Percentiles rank a stretch among this genome's conserved stretches.
Evolutionary conservation across 352 stramenopile species (phyloP).

Genomic region (Pythium rhizo-oryzae): DNA sequence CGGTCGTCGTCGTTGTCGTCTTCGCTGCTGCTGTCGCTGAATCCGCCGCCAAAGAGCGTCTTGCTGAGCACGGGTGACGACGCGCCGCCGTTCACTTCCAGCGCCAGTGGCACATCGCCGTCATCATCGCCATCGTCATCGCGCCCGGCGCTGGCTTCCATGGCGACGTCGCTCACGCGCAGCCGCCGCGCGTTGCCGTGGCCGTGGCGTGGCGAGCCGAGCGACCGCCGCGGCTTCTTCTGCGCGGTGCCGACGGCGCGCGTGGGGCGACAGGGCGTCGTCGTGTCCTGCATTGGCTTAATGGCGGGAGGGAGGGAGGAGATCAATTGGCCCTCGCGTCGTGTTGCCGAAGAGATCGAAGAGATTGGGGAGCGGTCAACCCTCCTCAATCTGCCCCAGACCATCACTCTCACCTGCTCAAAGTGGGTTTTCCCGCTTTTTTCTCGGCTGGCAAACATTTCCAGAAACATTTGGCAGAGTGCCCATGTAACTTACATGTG

Average conservation of each 20-base stretch:
- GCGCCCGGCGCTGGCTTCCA: conserved; percentile 1
- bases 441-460: not conserved
- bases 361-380: not conserved
- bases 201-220: not conserved
- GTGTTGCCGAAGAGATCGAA: not conserved
- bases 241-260: conserved; percentile 8
- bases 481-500: not conserved
- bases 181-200: conserved; percentile 14
- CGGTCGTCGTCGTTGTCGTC: conserved; percentile 17
- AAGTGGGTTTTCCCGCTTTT: conserved; percentile 26
- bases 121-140: not conserved
- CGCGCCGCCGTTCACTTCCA: not conserved
- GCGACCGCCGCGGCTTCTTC: conserved; percentile 9
- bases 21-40: conserved; percentile 23
- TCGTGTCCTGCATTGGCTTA: conserved; percentile 7
- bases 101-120: not conserved
- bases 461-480: conserved; percentile 7
- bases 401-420: conserved; percentile 25
- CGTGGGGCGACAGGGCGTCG: conserved; percentile 16
- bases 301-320: not conserved
- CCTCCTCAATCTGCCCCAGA: conserved; percentile 6
- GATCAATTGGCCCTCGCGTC: not conserved
- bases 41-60: conserved; percentile 29
- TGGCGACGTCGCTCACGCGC: conserved; percentile 26
- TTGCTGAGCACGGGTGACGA: conserved; percentile 26